Conservation (phyloP, 164 flowering plant genomes). For the Houttuynia cordata region DNA sequence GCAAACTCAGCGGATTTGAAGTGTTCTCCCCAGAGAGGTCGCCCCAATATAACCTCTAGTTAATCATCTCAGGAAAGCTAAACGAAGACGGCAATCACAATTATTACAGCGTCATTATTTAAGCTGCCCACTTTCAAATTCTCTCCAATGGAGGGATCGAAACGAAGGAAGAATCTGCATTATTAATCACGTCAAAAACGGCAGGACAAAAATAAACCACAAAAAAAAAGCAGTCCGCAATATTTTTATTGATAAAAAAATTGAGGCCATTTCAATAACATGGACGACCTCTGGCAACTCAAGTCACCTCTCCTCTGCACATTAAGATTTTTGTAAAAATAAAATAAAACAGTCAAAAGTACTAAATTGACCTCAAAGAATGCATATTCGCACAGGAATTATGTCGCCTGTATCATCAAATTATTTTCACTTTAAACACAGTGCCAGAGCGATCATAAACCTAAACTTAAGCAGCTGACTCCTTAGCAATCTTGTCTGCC, state of each 20-base stretch:
- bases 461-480: constrained; percentile 38
- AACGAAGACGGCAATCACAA: too few species aligned
- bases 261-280: neutral
- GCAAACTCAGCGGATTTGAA: too few species aligned
- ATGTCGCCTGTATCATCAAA: constrained; percentile 27
- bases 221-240: neutral
- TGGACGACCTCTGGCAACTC: neutral
- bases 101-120: too few species aligned
- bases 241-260: too few species aligned
- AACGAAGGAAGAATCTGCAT: too few species aligned
- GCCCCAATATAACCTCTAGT: too few species aligned
- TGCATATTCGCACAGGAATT: neutral
- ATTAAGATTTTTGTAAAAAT: neutral
- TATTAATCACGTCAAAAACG: too few species aligned
- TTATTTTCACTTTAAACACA: constrained; percentile 25
- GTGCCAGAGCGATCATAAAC: neutral
- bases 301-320: neutral
- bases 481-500: constrained; percentile 95
- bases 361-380: neutral
- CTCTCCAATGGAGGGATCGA: too few species aligned
- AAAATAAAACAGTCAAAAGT: neutral
- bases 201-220: too few species aligned
- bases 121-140: too few species aligned
- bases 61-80: too few species aligned
- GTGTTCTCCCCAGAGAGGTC: too few species aligned